Evolutionary conservation across 23 red algal genomes (phyloP).

Genomic region (Gracilaria domingensis): DNA sequence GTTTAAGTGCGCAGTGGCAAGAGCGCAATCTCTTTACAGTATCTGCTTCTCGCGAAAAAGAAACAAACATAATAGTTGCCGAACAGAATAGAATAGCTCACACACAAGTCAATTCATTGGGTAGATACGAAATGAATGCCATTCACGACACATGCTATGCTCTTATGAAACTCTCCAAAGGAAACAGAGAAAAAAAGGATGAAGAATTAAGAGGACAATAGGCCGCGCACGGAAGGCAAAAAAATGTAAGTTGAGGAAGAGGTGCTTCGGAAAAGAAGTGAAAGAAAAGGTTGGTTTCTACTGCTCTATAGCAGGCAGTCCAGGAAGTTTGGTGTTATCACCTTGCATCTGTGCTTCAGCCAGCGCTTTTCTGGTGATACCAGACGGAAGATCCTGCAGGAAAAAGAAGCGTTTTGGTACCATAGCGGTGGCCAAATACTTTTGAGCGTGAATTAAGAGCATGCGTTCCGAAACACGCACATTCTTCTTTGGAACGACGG

Average conservation of each 20-base stretch:
- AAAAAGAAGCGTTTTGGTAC: slow-evolving; percentile 72
- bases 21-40: slow-evolving; percentile 33
- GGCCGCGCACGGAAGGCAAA: background rate
- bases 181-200: background rate
- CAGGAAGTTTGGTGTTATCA: slow-evolving; percentile 22
- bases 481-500: slow-evolving; percentile 59
- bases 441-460: slow-evolving; percentile 79
- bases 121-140: slow-evolving; percentile 14
- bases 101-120: background rate
- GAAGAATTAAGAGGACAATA: background rate
- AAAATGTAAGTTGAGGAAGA: background rate
- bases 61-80: slow-evolving; percentile 34
- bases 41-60: slow-evolving; percentile 35
- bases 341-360: slow-evolving; percentile 52
- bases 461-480: slow-evolving; percentile 72
- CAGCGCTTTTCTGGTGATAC: slow-evolving; percentile 68
- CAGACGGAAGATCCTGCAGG: slow-evolving; percentile 59
- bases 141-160: slow-evolving; percentile 8
- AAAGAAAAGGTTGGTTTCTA: background rate
- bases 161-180: slow-evolving; percentile 8
- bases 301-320: slow-evolving; percentile 14
- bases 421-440: slow-evolving; percentile 67
- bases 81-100: background rate
- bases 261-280: background rate
- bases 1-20: slow-evolving; percentile 22